Base-by-base conservation (phyloP, 2,329 filamentous ascomycete genomes). In the Fusarium nelsonii region DNA sequence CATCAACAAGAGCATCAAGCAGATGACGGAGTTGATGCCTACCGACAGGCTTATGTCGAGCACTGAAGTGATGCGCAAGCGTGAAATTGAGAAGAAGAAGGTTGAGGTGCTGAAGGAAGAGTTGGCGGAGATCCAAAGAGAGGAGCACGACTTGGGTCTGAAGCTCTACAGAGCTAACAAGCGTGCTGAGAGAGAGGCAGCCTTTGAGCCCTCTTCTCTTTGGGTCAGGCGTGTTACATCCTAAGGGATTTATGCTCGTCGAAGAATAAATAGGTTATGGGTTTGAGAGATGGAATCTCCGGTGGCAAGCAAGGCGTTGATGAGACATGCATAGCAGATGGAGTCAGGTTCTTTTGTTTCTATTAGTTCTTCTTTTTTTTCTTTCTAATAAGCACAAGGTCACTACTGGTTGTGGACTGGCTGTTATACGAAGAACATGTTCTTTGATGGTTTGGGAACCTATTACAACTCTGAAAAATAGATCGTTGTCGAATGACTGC, bases 201-300 rank as follows among this genome's bases (percentile, higher is more conserved):
- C 84, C 34, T 91, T 84, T 73, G 89, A 92, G 73, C 88, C 87
- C 12, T 90, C 89, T 1, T 87, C 87, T 32, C 80, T 97, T 11
- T 97, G 93, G 93, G 91, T 97, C 50, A 87, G 90, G 74, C 85
- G 93, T 68, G 90, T 94, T 64, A 94, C 92, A 20, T 87, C 84
- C 65, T 91, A 77, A 85, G 20, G 39, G 37, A 32, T 12, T 51
- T 18, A 26, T 18, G 23, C 33, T 34, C 30, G 55, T 46, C 40
- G 30, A 37, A 39, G 45, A 30, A 46, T 43, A 63, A 49, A 63
- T 52, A 63, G 43, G 33, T 51, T 48, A 44, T 58, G 32, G 43
- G 20, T 48, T 63, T 52, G 39, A 41, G 40, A 55, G 30, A 48
- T 48, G 41, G n/a, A 20, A 60, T 64, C 40, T 56, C 40, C 39